phyloP scores from a whole-genome alignment of 129 eudicot species.

The Ambrosia trifida region DNA sequence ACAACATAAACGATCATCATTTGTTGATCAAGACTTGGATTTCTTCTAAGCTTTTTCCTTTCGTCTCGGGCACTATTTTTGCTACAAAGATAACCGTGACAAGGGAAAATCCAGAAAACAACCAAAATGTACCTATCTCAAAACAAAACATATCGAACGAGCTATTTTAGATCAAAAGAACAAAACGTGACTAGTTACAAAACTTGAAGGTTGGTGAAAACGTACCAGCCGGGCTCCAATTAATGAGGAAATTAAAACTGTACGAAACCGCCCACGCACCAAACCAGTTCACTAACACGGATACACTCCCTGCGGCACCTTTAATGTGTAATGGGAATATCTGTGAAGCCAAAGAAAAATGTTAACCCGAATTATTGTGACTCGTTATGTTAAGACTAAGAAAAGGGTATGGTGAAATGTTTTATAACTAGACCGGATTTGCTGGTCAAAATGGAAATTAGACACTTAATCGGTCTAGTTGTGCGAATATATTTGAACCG shows the following conservation, averaged over 20 bases:
- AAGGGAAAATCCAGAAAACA: constrained; percentile 53
- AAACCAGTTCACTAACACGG: constrained; percentile 79
- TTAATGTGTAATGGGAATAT: constrained; percentile 81
- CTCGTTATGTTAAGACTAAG: not conserved
- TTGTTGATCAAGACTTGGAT: constrained; percentile 65
- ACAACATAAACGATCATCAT: not conserved
- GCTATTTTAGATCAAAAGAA: constrained; percentile 8
- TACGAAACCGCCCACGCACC: constrained; percentile 89
- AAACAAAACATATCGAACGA: not conserved
- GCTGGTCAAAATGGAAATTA: too few species aligned
- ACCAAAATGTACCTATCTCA: constrained; percentile 60
- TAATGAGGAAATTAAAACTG: constrained; percentile 73
- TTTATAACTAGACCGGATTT: too few species aligned
- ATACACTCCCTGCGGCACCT: constrained; percentile 78
- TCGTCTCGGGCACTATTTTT: constrained; percentile 80
- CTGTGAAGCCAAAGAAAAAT: constrained; percentile 38
- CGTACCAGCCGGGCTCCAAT: constrained; percentile 83
- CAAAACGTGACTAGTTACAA: not conserved
- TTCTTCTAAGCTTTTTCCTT: constrained; percentile 83
- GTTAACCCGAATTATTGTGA: not conserved
- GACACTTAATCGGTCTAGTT: too few species aligned
- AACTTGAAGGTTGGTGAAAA: not conserved
- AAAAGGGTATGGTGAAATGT: not conserved
- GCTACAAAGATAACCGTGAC: constrained; percentile 63
- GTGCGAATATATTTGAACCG: too few species aligned